Conservation (phyloP, 495 filamentous ascomycete genomes). For the Beverwykella pulmonaria region DNA sequence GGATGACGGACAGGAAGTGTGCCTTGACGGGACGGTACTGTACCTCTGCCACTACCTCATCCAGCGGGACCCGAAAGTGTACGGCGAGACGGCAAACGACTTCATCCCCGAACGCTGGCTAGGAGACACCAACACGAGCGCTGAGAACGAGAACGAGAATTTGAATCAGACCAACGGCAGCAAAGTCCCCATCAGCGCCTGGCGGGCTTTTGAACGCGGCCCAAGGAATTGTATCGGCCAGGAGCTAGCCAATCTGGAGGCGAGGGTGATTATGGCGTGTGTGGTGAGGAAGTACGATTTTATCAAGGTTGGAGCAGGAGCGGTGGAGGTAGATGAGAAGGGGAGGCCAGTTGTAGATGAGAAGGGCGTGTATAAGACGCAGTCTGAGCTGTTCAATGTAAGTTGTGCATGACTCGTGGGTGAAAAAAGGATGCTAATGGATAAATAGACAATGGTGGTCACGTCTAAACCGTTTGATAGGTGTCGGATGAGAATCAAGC, state of each 20-base stretch:
- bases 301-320: slow-evolving; percentile 51
- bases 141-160: slow-evolving; percentile 1
- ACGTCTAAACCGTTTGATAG: slow-evolving; percentile 27
- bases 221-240: slow-evolving; percentile 48
- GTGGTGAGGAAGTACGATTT: slow-evolving; percentile 41
- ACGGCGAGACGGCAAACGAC: slow-evolving; percentile 31
- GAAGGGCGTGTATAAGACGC: slow-evolving; percentile 50
- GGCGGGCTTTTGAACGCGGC: slow-evolving; percentile 43
- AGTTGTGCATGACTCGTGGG: slow-evolving; percentile 27
- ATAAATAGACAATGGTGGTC: slow-evolving; percentile 6
- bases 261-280: slow-evolving; percentile 42
- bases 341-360: slow-evolving; percentile 41
- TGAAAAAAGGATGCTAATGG: neutral
- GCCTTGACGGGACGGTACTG: slow-evolving; percentile 43
- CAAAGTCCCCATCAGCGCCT: slow-evolving; percentile 38
- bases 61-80: slow-evolving; percentile 35
- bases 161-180: neutral
- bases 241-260: slow-evolving; percentile 45
- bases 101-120: slow-evolving; percentile 37
- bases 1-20: slow-evolving; percentile 39
- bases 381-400: slow-evolving; percentile 52
- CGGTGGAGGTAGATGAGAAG: slow-evolving; percentile 35
- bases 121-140: slow-evolving; percentile 17
- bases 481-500: slow-evolving; percentile 20
- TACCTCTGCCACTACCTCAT: slow-evolving; percentile 39